Base-by-base conservation (phyloP, 169 alveolate species). In the Eimeria sp. region DNA sequence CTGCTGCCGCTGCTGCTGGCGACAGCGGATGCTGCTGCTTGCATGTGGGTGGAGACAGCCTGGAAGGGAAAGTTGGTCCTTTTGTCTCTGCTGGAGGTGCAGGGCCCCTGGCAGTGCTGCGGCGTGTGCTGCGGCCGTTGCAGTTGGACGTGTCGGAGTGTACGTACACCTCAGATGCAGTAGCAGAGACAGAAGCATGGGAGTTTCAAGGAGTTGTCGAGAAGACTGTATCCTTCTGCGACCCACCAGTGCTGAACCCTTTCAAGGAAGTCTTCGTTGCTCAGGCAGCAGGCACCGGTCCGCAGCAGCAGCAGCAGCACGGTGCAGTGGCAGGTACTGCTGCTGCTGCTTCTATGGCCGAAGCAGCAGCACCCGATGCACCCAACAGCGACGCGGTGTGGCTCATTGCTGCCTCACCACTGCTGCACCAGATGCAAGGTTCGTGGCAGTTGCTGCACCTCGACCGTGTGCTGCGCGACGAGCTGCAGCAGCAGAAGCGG, bases 401-500 rank as follows among this genome's bases (percentile, higher is more conserved):
- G 92, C 92, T 84, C 22, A 47, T 84, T 7, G 92, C 92, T 5
- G 80, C 92, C 10, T 84, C 92, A 34, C 92, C 78, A 2, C 78
- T 45, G 92, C 92, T 84, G 92, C 92, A 27, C 78, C 92, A 84
- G 11, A 54, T 84, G 92, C 92, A 84, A 45, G 76, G 25, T 4
- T 45, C 92, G 54, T 84, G 92, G 92, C 92, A 84, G 80, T 78
- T 84, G 80, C 92, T 84, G 18, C 54, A 84, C 18, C 92, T 84
- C 18, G 40, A 58, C 43, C 14, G 43, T 54, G 57, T 3, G 40
- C 80, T 84, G 20, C 92, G 58, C 7, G 58, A 84, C 18, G 80
- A 58, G 80, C 92, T 84, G 80, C 78, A 84, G 92, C 58, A 18
- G 58, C 78, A 58, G 63, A 63, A 54, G 78, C 92, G 14, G 27